These are phyloP conservation scores for Allantophomopsis lycopodina DNA, from an alignment of 2,329 filamentous ascomycete species.

Conservation along the genomic window DNA sequence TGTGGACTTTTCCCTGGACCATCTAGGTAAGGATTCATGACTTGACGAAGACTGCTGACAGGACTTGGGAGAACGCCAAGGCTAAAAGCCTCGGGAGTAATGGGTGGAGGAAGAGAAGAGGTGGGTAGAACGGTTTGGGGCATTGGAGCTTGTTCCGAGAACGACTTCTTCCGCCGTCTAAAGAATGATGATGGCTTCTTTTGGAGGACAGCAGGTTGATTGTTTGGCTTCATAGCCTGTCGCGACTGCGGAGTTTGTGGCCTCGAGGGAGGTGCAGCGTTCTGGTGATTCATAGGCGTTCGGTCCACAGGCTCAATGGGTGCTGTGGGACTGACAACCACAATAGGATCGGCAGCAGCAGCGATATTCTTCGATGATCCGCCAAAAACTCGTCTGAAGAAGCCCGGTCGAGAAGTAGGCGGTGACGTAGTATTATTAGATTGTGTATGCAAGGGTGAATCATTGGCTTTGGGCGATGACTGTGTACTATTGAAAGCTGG, in stretches of 20 bases:
- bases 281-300: slow-evolving; percentile 23
- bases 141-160: slow-evolving; percentile 56
- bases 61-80: slow-evolving; percentile 32
- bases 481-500: slow-evolving; percentile 19
- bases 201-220: slow-evolving; percentile 34
- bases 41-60: slow-evolving; percentile 68
- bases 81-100: slow-evolving; percentile 18
- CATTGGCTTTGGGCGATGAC: slow-evolving; percentile 17
- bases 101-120: slow-evolving; percentile 21
- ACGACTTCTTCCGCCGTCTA: slow-evolving; percentile 80
- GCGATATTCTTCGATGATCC: slow-evolving; percentile 43
- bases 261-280: not conserved
- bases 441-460: slow-evolving; percentile 5
- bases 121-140: slow-evolving; percentile 14
- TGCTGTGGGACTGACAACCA: slow-evolving; percentile 19
- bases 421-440: slow-evolving; percentile 23
- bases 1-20: slow-evolving; percentile 10
- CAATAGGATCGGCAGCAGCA: slow-evolving; percentile 15
- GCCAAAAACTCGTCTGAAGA: slow-evolving; percentile 88
- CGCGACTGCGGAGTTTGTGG: slow-evolving; percentile 17
- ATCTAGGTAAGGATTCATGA: slow-evolving; percentile 72
- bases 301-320: slow-evolving; percentile 23
- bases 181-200: slow-evolving; percentile 96
- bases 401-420: slow-evolving; percentile 64
- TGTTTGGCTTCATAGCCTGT: slow-evolving; percentile 17